Evolutionary conservation across 169 alveolate genomes (phyloP).

Genomic region (Cryptosporidium meleagridis): DNA sequence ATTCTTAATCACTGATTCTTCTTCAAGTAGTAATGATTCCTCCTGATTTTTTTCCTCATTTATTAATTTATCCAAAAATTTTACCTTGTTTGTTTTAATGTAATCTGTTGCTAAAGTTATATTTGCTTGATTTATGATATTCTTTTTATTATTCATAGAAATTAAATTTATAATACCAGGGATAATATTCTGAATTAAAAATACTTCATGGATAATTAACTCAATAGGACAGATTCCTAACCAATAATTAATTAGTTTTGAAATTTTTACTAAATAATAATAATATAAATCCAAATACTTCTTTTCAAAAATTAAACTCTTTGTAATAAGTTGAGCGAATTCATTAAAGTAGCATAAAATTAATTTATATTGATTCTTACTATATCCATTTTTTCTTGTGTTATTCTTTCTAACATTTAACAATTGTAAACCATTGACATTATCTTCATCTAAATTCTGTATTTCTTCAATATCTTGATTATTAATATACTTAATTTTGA

Average conservation of each 20-base stretch:
- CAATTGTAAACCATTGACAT: not conserved
- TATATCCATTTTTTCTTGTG: not conserved
- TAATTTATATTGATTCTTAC: constrained; percentile 6
- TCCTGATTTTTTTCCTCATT: not conserved
- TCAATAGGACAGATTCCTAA: not conserved
- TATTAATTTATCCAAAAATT: not conserved
- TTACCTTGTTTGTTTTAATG: not conserved
- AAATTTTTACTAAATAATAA: constrained; percentile 10
- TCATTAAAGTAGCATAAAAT: not conserved
- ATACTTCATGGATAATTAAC: not conserved
- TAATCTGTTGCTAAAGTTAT: not conserved
- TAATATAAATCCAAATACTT: constrained; percentile 28
- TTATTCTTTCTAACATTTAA: too few species aligned
- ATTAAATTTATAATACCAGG: constrained; percentile 1
- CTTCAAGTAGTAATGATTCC: not conserved
- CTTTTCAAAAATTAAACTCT: not conserved
- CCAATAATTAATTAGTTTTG: constrained; percentile 37
- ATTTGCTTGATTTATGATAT: not conserved
- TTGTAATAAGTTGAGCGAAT: not conserved
- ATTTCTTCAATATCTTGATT: constrained; percentile 1
- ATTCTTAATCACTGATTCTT: not conserved
- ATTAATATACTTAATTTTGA: constrained; percentile 10
- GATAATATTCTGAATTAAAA: constrained; percentile 11
- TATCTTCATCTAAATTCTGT: not conserved
- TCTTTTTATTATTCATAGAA: not conserved